Evolutionary conservation across 768 basidiomycete species (phyloP), one percentile per base, ranked within the genome.

Genomic region (Tylopilus sp.): DNA sequence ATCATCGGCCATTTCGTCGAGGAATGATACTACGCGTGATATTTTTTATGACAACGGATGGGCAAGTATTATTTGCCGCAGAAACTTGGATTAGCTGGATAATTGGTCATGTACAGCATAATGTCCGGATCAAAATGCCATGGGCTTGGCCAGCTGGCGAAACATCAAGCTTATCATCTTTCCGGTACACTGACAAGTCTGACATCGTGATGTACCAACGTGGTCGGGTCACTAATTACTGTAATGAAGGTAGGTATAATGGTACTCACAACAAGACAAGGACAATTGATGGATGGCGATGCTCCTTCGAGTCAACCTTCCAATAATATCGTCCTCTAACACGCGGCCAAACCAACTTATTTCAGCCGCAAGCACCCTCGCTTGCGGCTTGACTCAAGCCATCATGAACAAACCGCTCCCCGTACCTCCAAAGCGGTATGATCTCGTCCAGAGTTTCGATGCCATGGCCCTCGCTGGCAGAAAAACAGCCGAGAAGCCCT

Each of bases 1-100:
- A 81, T 91, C 7, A 79, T 92, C 45, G 81, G 85, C 2, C 71
- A 53, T 22, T 92, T 88, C 52, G 73, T 80, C n/a, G 50, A 59
- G 44, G 63, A 69, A 55, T 58, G n/a, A n/a, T n/a, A 63, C 47
- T 70, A 70, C 7, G n/a, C 57, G 26, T 63, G 62, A 70, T 23
- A 7, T 17, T 15, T 11, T 42, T 13, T 3, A 20, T 49, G 38
- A 45, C 43, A 23, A 44, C 48, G 25, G 25, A 30, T 3, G 22
- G 5, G 20, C 3, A 17, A 17, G 28, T 28, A n/a, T n/a, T n/a
- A n/a, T n/a, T n/a, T n/a, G n/a, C n/a, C n/a, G n/a, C n/a, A n/a
- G n/a, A n/a, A n/a, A n/a, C n/a, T n/a, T n/a, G n/a, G n/a, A n/a
- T n/a, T n/a, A n/a, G n/a, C n/a, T n/a, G n/a, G n/a, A n/a, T n/a